Base-by-base conservation (phyloP, 2,329 filamentous ascomycete genomes). In the Penicillium rolfsii region DNA sequence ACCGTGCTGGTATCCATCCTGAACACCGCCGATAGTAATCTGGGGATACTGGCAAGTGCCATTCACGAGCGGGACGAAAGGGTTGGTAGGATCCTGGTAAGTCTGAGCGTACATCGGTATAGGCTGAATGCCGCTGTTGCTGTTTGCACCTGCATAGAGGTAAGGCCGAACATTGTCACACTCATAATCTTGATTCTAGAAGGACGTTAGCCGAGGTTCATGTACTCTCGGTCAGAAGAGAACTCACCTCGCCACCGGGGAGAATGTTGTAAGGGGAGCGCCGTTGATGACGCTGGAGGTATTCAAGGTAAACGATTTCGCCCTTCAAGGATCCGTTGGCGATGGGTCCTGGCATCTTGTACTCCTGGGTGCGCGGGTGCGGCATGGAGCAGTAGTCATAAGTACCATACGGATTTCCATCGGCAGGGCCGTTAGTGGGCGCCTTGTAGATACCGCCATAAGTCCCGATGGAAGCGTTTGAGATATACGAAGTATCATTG, bases 301-400 rank as follows among this genome's bases (percentile, higher is more conserved):
- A 78, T 56, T 77, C 74, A 1, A 78, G 64, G 41, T 77, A 77
- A 2, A 77, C 71, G n/a, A 78, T 59, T 16, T 70, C 68, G 3
- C 69, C 75, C 3, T 70, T 63, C 9, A 71, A 61, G 4, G 68
- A 66, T 0, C 70, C 67, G 9, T 73, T 70, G 5, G 60, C 60
- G 7, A 77, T 62, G 5, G 73, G 67, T 5, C 53, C 60, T 0
- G 76, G 76, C 8, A 73, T 60, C 5, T 67, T 26, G 50, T 78
- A 78, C 28, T 74, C 71, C 14, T 71, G 56, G 14, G 49, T 55
- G 38, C 73, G 73, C 2, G 76, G 76, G 67, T 78, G 76, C 11
- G 76, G 76, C 76, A 78, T 78, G 14, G 71, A 70, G 45, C 76
- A 78, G 57, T 78, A 78, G 55, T 78, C 70, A 58, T 78, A 78